phyloP scores from a whole-genome alignment of 1,284 basidiomycete species.

The Leccinum fuscescens region DNA sequence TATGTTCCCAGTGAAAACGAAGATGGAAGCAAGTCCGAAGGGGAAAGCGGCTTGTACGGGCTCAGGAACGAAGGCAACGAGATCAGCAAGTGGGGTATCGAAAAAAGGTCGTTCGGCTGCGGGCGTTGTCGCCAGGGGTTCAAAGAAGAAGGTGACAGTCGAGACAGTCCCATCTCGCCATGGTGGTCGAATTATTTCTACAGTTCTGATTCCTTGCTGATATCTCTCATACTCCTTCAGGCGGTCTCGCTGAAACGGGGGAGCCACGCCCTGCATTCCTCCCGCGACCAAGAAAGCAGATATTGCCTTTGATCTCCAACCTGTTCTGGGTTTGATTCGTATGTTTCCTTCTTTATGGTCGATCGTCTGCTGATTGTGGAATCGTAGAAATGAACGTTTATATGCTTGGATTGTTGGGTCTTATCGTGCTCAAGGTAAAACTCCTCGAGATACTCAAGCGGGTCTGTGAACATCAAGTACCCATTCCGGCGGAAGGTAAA shows the following conservation, averaged over 20 bases:
- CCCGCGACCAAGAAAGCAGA: conserved; percentile 19
- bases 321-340: conserved; percentile 21
- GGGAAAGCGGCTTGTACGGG: conserved; percentile 10
- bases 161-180: conserved; percentile 41
- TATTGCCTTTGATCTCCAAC: conserved; percentile 39
- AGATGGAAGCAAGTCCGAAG: conserved; percentile 21
- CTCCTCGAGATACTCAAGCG: conserved; percentile 48
- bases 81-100: conserved; percentile 14
- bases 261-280: conserved; percentile 10
- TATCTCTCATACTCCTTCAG: conserved; percentile 30
- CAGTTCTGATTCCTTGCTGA: background rate
- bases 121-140: conserved; percentile 12
- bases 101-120: conserved; percentile 29
- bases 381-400: conserved; percentile 53
- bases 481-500: conserved; percentile 51
- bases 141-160: conserved; percentile 14
- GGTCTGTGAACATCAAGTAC: conserved; percentile 43
- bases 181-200: conserved; percentile 34
- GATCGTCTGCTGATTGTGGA: conserved; percentile 1
- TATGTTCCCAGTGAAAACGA: conserved; percentile 27
- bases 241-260: conserved; percentile 37
- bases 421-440: conserved; percentile 53
- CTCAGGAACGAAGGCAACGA: conserved; percentile 5
- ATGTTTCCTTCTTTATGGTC: background rate
- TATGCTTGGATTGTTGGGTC: conserved; percentile 63